Evolutionary conservation across 768 basidiomycete species (phyloP), one percentile per base, ranked within the genome.

Genomic region (Lactarius quietus): DNA sequence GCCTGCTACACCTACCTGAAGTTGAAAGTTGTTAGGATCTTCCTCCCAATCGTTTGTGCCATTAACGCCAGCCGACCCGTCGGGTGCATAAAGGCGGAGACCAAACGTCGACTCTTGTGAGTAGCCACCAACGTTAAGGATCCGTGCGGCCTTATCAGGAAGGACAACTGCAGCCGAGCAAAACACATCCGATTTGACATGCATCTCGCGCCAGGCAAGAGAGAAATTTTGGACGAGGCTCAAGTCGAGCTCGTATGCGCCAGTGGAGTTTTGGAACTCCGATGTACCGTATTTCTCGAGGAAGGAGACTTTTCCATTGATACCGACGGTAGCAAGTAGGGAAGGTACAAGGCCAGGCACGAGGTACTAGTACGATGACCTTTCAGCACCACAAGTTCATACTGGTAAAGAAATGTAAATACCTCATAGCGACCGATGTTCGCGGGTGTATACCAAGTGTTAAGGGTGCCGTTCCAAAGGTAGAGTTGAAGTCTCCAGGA

Each of bases 21-120:
- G 79, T 3, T 75, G 67, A 2, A 92, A 78, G 41, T 81, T 80
- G 0, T 81, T 66, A 48, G 76, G 78, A 68, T 92, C 84, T 73
- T 92, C 90, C 73, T 92, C 82, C 91, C 91, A 93, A 70, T 92
- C 88, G 57, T 85, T 86, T 5, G 88, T 91, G 6, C 85, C 84
- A 66, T 89, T 90, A 29, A 86, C 83, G 0, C 91, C 91, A 5
- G 82, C 75, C 1, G 72, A 76, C 28, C 91, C 90, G 70, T 87
- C 81, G 0, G 91, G 91, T 0, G 84, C 84, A 66, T 89, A 92
- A 23, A 93, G 74, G 36, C 91, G 82, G 33, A 93, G 78, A 43
- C 91, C 91, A 60, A 78, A 88, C 12, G 88, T 90, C 26, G 89
- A 90, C 1, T 83, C 77, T 56, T 83, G 74, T 17, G 88, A 88